phyloP scores from a whole-genome alignment of 495 filamentous ascomycete species.

The Friedmanniomyces endolithicus region DNA sequence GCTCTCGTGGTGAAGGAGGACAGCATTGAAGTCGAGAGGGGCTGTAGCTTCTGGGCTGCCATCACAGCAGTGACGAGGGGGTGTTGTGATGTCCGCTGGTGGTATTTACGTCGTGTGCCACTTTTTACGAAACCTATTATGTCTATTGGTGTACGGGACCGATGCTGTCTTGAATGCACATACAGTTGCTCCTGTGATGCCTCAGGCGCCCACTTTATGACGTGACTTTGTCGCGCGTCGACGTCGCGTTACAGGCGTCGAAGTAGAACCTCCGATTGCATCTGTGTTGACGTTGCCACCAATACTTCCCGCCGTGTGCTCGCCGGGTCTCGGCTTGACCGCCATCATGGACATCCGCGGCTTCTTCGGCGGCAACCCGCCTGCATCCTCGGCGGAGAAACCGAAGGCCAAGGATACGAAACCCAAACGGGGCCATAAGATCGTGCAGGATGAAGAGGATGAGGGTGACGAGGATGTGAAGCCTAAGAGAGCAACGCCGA shows the following conservation, averaged over 20 bases:
- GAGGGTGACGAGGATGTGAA: constrained; percentile 20
- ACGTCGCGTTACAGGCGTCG: too few relatives aligned
- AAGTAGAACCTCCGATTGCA: too few relatives aligned
- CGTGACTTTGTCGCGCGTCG: too few relatives aligned
- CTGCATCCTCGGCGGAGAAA: constrained; percentile 5
- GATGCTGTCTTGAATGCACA: too few relatives aligned
- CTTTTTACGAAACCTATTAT: too few relatives aligned
- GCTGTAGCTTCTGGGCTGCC: background rate
- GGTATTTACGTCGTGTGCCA: too few relatives aligned
- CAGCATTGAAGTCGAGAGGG: constrained; percentile 6
- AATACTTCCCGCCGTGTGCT: background rate
- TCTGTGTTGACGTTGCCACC: constrained; percentile 9
- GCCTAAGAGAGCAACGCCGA: constrained; percentile 24
- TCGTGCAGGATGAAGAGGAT: constrained; percentile 29
- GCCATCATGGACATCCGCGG: constrained; percentile 31
- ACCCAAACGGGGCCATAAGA: constrained; percentile 19
- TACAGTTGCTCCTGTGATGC: too few relatives aligned
- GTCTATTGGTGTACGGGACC: too few relatives aligned
- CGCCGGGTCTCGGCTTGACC: too few relatives aligned
- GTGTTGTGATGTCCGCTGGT: constrained; percentile 7
- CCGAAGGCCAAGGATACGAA: constrained; percentile 20
- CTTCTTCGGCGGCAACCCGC: constrained; percentile 31
- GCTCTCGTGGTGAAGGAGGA: constrained; percentile 20
- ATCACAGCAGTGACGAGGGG: background rate
- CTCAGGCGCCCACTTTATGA: too few relatives aligned